Evolutionary conservation across 345 rosid genomes (phyloP).

Genomic region (Lagerstroemia speciosa): DNA sequence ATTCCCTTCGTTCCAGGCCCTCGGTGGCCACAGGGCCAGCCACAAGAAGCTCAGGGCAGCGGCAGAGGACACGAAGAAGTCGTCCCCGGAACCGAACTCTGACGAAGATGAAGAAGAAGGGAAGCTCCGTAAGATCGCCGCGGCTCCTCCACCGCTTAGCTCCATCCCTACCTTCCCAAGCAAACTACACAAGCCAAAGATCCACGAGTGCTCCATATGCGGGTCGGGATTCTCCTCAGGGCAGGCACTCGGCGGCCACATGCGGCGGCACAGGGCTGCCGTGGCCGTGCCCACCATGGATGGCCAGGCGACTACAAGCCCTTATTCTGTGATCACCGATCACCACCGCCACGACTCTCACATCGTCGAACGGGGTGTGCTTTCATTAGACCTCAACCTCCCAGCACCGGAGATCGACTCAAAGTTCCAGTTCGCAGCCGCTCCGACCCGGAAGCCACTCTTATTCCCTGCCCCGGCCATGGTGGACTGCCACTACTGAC

Average conservation of each 20-base stretch:
- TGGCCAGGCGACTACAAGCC: background rate
- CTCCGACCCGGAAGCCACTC: slow-evolving; percentile 24
- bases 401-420: slow-evolving; percentile 85
- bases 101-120: slow-evolving; percentile 6
- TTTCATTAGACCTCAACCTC: slow-evolving; percentile 81
- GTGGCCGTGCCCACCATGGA: slow-evolving; percentile 10
- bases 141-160: background rate
- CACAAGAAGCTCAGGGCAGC: slow-evolving; percentile 63
- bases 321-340: background rate
- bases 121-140: slow-evolving; percentile 6
- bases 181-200: slow-evolving; percentile 23
- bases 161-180: slow-evolving; percentile 6
- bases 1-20: slow-evolving; percentile 89
- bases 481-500: slow-evolving; percentile 82
- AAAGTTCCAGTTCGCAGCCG: slow-evolving; percentile 47
- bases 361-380: slow-evolving; percentile 23
- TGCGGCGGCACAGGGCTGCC: slow-evolving; percentile 76
- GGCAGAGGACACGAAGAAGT: slow-evolving; percentile 9
- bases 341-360: background rate
- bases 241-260: slow-evolving; percentile 98
- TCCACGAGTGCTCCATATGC: slow-evolving; percentile 92
- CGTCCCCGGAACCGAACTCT: background rate
- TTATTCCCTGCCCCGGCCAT: slow-evolving; percentile 62
- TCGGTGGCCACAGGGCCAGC: slow-evolving; percentile 95
- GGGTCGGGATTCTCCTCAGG: slow-evolving; percentile 88